These are phyloP conservation scores for Colletotrichum tofieldiae DNA, from an alignment of 2,329 filamentous ascomycete genomes.

Conservation along the genomic window DNA sequence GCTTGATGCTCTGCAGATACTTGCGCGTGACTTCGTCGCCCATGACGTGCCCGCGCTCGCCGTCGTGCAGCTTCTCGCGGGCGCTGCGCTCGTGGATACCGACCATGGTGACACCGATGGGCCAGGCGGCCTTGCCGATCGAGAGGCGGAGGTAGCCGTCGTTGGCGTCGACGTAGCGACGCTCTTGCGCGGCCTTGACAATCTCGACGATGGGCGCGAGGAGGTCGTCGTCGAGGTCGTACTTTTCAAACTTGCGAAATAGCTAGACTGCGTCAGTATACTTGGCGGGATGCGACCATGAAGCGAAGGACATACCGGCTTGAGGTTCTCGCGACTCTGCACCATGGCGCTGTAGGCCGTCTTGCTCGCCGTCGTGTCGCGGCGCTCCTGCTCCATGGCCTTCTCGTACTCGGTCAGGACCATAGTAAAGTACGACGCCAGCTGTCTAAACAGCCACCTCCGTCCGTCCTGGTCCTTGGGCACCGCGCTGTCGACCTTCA, in stretches of 20 bases:
- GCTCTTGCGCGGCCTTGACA: constrained; percentile 89
- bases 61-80: constrained; percentile 93
- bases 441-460: constrained; percentile 85
- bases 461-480: constrained; percentile 76
- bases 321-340: constrained; percentile 89
- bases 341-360: constrained; percentile 88
- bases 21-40: constrained; percentile 96
- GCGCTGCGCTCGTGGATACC: constrained; percentile 98
- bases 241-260: constrained; percentile 90
- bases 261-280: constrained; percentile 62
- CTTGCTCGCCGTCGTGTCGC: constrained; percentile 82
- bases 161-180: constrained; percentile 95
- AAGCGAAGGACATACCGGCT: constrained; percentile 67
- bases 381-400: constrained; percentile 78
- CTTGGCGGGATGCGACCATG: not conserved
- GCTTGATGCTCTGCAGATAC: constrained; percentile 97
- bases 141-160: constrained; percentile 93
- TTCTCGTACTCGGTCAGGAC: constrained; percentile 90
- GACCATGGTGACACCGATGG: constrained; percentile 99
- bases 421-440: constrained; percentile 97
- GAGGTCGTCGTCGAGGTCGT: constrained; percentile 83
- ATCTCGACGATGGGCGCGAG: constrained; percentile 91
- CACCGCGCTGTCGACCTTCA: constrained; percentile 81
- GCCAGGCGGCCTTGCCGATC: constrained; percentile 98
- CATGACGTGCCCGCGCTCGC: constrained; percentile 93